Percentiles rank a stretch among this genome's conserved stretches.
Evolutionary conservation across 306 rosid species (phyloP).

Genomic region (Alnus glutinosa): DNA sequence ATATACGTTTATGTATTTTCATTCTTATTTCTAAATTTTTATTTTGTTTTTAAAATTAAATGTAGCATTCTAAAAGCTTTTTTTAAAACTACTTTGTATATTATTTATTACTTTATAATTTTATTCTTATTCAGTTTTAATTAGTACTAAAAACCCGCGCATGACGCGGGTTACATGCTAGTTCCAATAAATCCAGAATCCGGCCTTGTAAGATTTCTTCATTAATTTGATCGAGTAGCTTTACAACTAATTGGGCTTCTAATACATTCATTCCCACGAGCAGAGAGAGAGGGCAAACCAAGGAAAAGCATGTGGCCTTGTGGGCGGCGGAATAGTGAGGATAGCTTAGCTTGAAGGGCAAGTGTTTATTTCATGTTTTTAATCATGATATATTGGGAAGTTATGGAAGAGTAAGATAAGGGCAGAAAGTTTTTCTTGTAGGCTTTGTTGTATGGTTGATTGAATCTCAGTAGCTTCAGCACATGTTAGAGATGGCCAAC

Average conservation of each 20-base stretch:
- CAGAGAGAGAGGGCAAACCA: conserved; percentile 16
- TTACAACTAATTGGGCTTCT: conserved; percentile 36
- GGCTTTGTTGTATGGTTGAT: conserved; percentile 18
- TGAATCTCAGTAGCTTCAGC: neutral
- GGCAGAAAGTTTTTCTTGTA: conserved; percentile 33
- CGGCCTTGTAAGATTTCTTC: conserved; percentile 24
- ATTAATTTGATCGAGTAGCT: conserved; percentile 38
- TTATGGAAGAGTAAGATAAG: conserved; percentile 30
- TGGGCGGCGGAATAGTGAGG: conserved; percentile 5
- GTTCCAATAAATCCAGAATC: conserved; percentile 21
- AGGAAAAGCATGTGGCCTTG: neutral
- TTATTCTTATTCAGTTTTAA: too few relatives aligned
- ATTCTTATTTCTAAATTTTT: too few relatives aligned
- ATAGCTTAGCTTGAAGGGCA: conserved; percentile 24
- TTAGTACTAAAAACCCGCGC: too few relatives aligned
- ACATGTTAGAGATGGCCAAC: neutral
- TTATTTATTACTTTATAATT: too few relatives aligned
- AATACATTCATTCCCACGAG: conserved; percentile 29
- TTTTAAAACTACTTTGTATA: too few relatives aligned
- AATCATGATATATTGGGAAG: neutral
- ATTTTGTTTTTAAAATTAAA: too few relatives aligned
- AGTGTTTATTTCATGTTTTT: conserved; percentile 28
- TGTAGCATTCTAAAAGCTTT: too few relatives aligned
- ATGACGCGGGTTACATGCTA: too few relatives aligned
- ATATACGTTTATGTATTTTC: too few relatives aligned